A percentile compares a stretch with the other conserved stretches of the same genome.
Conservation (phyloP, 495 filamentous ascomycete species). For the Annulohypoxylon bovei region DNA sequence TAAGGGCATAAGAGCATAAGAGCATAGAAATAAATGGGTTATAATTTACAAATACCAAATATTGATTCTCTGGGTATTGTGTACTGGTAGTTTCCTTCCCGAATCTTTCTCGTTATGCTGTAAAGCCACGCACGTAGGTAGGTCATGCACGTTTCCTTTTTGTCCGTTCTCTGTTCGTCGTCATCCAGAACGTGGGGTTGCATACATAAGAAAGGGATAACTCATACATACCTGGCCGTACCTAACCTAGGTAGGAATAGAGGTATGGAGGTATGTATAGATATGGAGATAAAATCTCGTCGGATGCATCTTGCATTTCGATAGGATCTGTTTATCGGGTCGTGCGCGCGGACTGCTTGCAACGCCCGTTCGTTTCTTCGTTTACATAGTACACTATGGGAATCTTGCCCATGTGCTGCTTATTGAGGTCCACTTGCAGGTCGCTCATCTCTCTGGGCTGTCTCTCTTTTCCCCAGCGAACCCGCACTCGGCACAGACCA, state of each 20-base stretch:
- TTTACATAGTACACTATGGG: no score
- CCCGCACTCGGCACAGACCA: background rate
- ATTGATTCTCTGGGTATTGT: conserved; percentile 1
- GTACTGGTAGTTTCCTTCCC: conserved; percentile 18
- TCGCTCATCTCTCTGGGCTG: conserved; percentile 26
- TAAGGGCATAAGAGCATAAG: no score
- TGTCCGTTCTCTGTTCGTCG: conserved; percentile 35
- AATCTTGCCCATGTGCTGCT: conserved; percentile 39
- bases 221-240: conserved; percentile 21
- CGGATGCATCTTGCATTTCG: conserved; percentile 40
- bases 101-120: conserved; percentile 38
- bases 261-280: background rate
- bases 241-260: background rate
- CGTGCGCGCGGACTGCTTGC: conserved; percentile 9
- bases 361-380: conserved; percentile 8
- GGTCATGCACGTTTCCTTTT: conserved; percentile 31
- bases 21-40: background rate
- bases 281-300: conserved; percentile 35
- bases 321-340: conserved; percentile 40
- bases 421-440: conserved; percentile 27
- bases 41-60: background rate
- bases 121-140: conserved; percentile 33
- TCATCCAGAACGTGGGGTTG: conserved; percentile 42
- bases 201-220: conserved; percentile 18
- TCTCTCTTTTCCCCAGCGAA: conserved; percentile 1